Base-by-base conservation (phyloP, 352 stramenopile genomes). In the Elongisporangium undulatum region DNA sequence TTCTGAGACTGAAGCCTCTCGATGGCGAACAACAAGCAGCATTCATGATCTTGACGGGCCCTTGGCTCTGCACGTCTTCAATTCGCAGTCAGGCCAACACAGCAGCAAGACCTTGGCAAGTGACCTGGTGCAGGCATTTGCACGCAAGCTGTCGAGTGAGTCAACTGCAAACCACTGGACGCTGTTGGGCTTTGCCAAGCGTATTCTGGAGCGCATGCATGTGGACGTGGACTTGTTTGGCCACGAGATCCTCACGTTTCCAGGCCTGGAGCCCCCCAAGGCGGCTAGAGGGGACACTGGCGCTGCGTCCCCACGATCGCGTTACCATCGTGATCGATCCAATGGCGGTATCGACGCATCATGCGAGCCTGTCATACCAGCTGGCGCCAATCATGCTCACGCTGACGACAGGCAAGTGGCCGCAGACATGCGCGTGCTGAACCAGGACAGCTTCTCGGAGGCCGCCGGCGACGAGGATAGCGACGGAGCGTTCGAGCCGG, bases 191-290 rank as follows among this genome's bases (percentile, higher is more conserved):
- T 88, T 88, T 45, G 54, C 66, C 19, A 73, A 73, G 34, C 39
- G 66, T 1, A 41, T 88, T 13, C 53, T 90, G 22, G 15, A 59
- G 9, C 64, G 67, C 2, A 57, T 90, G 51, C 64, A 79, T 49
- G 60, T 90, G 34, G 78, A 88, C n/a, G 68, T 86, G 15, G 71
- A 87, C 22, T 60, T 82, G 24, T 83, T 77, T 62, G 76, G 71
- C 0, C 62, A 77, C 19, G 77, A 90, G 41, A 65, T 86, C 26
- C 71, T 90, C 29, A 49, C 71, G 1, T 88, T 90, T 24, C 78
- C 80, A 1, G 59, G 55, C 4, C 58, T 90, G 6, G 78, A 82
- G 39, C 59, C 57, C 15, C 53, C 50, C 23, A 61, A 48, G 19
- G n/a, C 52, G 2, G 9, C 23, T 23, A 53, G 20, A 57, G 21